A percentile compares a stretch with the other conserved stretches of the same genome.
These are phyloP conservation scores for Lentinula novae-zelandiae DNA, from an alignment of 1,284 basidiomycete genomes.

Conservation along the genomic window DNA sequence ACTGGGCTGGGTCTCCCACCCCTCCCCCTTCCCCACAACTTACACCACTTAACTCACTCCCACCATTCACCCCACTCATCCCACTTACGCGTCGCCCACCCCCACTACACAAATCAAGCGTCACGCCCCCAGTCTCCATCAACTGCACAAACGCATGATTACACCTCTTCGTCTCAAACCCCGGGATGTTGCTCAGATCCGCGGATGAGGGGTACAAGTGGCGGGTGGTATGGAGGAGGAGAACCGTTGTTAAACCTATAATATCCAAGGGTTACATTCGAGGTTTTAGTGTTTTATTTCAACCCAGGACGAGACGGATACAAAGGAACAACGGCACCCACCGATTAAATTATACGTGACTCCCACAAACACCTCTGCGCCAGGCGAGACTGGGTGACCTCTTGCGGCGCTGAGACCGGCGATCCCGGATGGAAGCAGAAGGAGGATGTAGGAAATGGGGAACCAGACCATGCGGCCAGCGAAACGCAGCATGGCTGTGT, in stretches of 20 bases:
- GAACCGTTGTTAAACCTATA: conserved; percentile 22
- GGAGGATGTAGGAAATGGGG: conserved; percentile 28
- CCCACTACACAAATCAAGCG: background rate
- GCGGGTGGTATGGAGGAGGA: conserved; percentile 16
- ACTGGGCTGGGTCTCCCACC: background rate
- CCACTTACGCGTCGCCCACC: background rate
- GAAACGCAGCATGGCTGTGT: conserved; percentile 24
- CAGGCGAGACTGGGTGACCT: conserved; percentile 28
- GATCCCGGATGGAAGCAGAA: conserved; percentile 32
- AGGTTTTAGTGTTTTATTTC: too few relatives aligned
- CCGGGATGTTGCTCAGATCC: conserved; percentile 8
- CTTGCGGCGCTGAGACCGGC: conserved; percentile 29
- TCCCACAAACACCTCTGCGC: conserved; percentile 26
- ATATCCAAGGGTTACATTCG: too few relatives aligned
- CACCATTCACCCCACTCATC: too few relatives aligned
- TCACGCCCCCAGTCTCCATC: conserved; percentile 16
- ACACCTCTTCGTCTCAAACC: conserved; percentile 16
- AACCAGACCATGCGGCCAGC: conserved; percentile 28
- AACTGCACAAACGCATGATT: conserved; percentile 7
- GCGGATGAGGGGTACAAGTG: conserved; percentile 17
- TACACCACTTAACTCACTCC: background rate
- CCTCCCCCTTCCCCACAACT: background rate
- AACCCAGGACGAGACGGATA: background rate
- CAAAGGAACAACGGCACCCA: too few relatives aligned
- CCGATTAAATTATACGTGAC: conserved; percentile 27